A percentile compares a stretch with the other conserved stretches of the same genome.
Conservation (phyloP, 1,139 yeast genomes). For the Diutina siamensis region DNA sequence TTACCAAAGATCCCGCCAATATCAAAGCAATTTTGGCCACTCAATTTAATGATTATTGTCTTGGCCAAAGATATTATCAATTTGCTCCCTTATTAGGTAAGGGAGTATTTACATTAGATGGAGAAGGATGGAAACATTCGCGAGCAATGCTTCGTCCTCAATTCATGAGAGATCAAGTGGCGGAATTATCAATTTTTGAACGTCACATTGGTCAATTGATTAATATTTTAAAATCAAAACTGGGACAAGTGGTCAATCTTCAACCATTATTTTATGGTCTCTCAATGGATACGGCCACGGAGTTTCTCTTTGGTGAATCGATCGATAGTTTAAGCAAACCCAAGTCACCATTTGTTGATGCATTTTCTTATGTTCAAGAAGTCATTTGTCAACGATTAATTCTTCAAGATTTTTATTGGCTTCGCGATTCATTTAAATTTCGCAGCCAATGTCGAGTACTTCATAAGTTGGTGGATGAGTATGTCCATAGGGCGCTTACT, state of each 20-base stretch:
- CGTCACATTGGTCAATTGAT: not conserved
- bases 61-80: not conserved
- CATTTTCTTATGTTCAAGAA: not conserved
- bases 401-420: not conserved
- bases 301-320: conserved; percentile 5
- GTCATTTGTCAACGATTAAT: not conserved
- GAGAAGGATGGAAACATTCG: conserved; percentile 4
- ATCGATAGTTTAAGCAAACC: not conserved
- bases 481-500: not conserved
- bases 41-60: not conserved
- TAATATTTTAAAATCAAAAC: not conserved
- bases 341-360: not conserved
- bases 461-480: not conserved
- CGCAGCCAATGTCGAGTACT: not conserved
- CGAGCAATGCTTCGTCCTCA: conserved; percentile 3
- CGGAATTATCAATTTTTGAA: not conserved
- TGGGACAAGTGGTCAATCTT: not conserved
- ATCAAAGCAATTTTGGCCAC: conserved; percentile 6
- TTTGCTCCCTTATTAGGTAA: conserved; percentile 2
- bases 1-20: conserved; percentile 3
- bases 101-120: conserved; percentile 6
- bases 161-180: conserved; percentile 1
- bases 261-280: not conserved
- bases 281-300: conserved; percentile 5
- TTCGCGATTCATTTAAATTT: not conserved